Evolutionary conservation across 208 protist genomes (phyloP), one percentile per base, ranked within the genome.

Genomic region (Herpetomonas tarakana): DNA sequence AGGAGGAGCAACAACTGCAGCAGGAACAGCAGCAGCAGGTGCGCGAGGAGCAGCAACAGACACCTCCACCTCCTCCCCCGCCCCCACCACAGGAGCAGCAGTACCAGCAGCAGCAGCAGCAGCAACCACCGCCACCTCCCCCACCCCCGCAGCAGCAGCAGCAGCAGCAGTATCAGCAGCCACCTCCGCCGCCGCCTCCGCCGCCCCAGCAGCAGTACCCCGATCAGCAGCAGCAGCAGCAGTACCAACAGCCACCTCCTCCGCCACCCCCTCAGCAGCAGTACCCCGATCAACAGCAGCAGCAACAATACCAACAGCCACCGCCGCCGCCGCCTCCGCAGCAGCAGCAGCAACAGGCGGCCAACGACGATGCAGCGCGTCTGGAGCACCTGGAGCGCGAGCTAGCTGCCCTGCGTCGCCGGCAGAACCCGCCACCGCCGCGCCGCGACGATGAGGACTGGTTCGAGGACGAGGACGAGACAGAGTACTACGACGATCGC

Each of bases 381-480:
- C 51, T 85, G 35, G 62, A 62, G 31, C 52, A 77, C 46, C 54
- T 88, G 39, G 56, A 88, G 58, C 64, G 60, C n/a, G 38, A 83
- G 63, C 51, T 89, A 24, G 74, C 57, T 18, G 73, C 65, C 28
- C 44, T 83, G 28, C 54, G 69, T 57, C 64, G 62, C n/a, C 64
- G 44, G 0, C 53, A 64, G 12, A 28, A 65, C n/a, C 21, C 28
- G 27, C 54, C 28, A 3, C 14, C 46, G 2, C n/a, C 19, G 1
- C 27, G 26, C 12, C 27, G 41, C 2, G 12, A 25, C 2, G 28
- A 72, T 1, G 51, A 74, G 19, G 58, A 79, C 7, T 52, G 65
- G 1, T 24, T 72, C 18, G 62, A 63, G 27, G 52, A 71, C 3
- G 70, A 71, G 7, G 62, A 71, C 0, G 62, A 62, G 14, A 56